Base-by-base conservation (phyloP, 257 asterid genomes). In the Scutellaria baicalensis region DNA sequence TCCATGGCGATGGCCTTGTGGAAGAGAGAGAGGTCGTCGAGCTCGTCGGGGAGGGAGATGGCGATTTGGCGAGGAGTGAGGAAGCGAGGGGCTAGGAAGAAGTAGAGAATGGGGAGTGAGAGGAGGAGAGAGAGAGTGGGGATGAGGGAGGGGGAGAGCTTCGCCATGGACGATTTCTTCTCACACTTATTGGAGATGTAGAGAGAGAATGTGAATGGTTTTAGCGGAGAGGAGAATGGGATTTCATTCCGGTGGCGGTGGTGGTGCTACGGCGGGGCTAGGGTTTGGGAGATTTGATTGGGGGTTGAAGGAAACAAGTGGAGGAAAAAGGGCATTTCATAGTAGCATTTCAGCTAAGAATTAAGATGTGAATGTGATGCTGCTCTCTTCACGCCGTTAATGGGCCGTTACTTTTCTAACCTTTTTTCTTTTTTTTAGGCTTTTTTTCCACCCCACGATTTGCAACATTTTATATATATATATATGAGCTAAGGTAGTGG, bases 11-110 rank as follows among this genome's bases (percentile, higher is more conserved):
- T 90, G 44, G 97, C 95, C 23, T 79, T 82, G 18, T 90, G 96
- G 82, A 93, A 93, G 72, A 93, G 96, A 27, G 95, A 75, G 42
- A 93, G 89, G 52, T 93, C 98, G 68, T 88, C 96, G 70, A 93
- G 90, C 70, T 93, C 98, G 52, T 93, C 98, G 47, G 97, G 87
- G 40, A 74, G 69, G 27, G 95, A 81, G 70, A 93, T 93, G 69
- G 85, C 8, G 79, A 93, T 75, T 40, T 79, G 95, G 52, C 87
- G 89, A 13, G 88, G 87, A 4, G 96, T 92, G 11, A 90, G 89
- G 38, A 93, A 66, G 8, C 72, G 75, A 0, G 98, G 97, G 43
- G 77, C 94, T n/a, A 93, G 67, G 64, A 77, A 66, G 84, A 77
- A 85, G 81, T 77, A 78, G 27, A 92, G 71, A 36, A 90, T 36